Percentiles rank a stretch among this genome's conserved stretches.
phyloP scores from a whole-genome alignment of 371 early-diverging fungal genomes.

The Quaeritorhiza haematococci region DNA sequence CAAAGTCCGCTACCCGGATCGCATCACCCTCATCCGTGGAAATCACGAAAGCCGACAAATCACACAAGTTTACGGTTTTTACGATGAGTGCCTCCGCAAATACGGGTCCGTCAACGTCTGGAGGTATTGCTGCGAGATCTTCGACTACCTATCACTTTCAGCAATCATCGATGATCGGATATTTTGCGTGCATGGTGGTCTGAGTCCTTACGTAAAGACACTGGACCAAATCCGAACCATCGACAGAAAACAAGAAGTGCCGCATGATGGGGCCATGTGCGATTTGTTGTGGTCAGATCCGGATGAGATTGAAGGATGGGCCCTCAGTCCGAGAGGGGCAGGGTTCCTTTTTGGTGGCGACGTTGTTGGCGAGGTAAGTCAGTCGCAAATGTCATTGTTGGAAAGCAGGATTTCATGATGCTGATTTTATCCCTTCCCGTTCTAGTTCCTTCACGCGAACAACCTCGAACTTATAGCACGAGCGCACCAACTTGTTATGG shows the following conservation, averaged over 20 bases:
- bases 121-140: conserved; percentile 97
- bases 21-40: conserved; percentile 95
- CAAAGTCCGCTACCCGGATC: conserved; percentile 89
- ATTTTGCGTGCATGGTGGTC: conserved; percentile 98
- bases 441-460: conserved; percentile 81
- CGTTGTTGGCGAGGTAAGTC: conserved; percentile 71
- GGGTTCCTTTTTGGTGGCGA: conserved; percentile 97
- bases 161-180: conserved; percentile 92
- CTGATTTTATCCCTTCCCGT: conserved; percentile 1
- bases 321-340: conserved; percentile 95
- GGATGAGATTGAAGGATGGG: conserved; percentile 94
- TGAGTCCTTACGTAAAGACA: conserved; percentile 88
- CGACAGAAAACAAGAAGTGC: conserved; percentile 97
- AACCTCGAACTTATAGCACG: conserved; percentile 91
- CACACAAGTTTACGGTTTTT: conserved; percentile 99
- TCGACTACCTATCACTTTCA: conserved; percentile 91
- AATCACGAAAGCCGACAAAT: conserved; percentile 98
- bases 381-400: background rate
- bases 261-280: conserved; percentile 98
- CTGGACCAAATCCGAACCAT: conserved; percentile 97
- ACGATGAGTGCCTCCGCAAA: conserved; percentile 97
- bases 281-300: conserved; percentile 99
- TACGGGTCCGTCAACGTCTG: conserved; percentile 96
- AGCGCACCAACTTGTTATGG: conserved; percentile 99
- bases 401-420: background rate